Percentiles rank a stretch among this genome's conserved stretches.
phyloP scores from a whole-genome alignment of 2,329 filamentous ascomycete species.

The Coleophoma crateriformis region DNA sequence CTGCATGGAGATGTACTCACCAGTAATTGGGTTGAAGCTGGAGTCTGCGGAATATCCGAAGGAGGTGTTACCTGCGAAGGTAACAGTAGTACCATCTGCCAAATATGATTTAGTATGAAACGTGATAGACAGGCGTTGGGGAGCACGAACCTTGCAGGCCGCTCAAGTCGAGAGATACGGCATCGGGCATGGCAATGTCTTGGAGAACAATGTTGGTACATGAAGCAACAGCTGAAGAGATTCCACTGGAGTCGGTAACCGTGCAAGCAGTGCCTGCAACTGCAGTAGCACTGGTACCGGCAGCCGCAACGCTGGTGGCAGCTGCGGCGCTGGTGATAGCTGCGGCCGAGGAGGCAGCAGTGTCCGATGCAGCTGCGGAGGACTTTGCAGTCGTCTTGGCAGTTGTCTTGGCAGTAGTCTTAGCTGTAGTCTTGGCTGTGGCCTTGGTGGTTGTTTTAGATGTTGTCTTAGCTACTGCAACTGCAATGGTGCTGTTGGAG shows the following conservation, averaged over 20 bases:
- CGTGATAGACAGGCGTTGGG: no score
- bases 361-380: not conserved
- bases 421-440: not conserved
- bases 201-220: slow-evolving; percentile 47
- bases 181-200: slow-evolving; percentile 50
- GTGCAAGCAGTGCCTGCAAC: slow-evolving; percentile 36
- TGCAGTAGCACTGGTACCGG: not conserved
- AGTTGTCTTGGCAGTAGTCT: not conserved
- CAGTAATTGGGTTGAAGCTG: slow-evolving; percentile 17
- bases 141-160: slow-evolving; percentile 28
- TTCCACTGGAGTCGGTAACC: slow-evolving; percentile 42
- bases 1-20: no score
- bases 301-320: not conserved
- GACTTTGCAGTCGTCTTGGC: not conserved
- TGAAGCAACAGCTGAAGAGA: slow-evolving; percentile 34
- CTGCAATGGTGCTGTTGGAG: not conserved
- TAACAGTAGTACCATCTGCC: slow-evolving; percentile 41
- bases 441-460: not conserved
- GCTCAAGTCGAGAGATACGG: slow-evolving; percentile 50
- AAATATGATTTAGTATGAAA: no score
- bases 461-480: not conserved
- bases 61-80: slow-evolving; percentile 26
- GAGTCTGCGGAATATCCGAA: slow-evolving; percentile 8
- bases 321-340: not conserved
- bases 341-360: not conserved